Base-by-base conservation (phyloP, 768 basidiomycete genomes). In the Leccinum truebloodii region DNA sequence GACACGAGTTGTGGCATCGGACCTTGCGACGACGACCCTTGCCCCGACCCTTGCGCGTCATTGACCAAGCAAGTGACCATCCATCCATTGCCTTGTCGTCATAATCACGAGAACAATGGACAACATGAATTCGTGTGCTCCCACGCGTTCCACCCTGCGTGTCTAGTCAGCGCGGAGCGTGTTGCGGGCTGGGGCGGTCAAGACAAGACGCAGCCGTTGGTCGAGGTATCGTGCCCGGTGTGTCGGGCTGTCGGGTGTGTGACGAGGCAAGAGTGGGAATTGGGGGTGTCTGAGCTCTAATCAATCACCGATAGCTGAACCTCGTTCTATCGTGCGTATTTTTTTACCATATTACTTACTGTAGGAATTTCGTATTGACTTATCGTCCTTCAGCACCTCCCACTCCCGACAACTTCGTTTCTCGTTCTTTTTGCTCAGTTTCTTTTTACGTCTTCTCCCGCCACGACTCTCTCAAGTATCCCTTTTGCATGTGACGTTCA, bases 1-100 rank as follows among this genome's bases (percentile, higher is more conserved):
- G 90, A 92, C 66, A 74, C 85, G 30, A 85, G 84, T 61, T 93
- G 91, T 71, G 89, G 88, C 3, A 70, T 91, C 30, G 91, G 89
- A 0, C 89, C 89, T 7, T 85, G 83, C 14, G 89, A 90, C 59
- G 89, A 90, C 16, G 87, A 89, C 48, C 88, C 88, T 14, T 74
- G 73, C 49, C 72, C 80, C 6, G 71, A 69, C 54, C 55, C 71
- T 18, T 66, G 69, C 0, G 71, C 67, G 9, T 22, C 58, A 4
- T 52, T 52, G 24, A 63, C 58, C 48, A 70, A 67, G 55, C 69
- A 69, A 52, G 60, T 71, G 9, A 54, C 24, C 12, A 77, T 77
- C 32, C 62, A 64, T 52, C 48, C 67, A 4, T 53, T 67, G 10
- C 56, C 69, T 53, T 28, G 16, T 9, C 16, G 26, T 10, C 24